Base-by-base conservation (phyloP, 2,329 filamentous ascomycete genomes). In the Daldinia sp. region DNA sequence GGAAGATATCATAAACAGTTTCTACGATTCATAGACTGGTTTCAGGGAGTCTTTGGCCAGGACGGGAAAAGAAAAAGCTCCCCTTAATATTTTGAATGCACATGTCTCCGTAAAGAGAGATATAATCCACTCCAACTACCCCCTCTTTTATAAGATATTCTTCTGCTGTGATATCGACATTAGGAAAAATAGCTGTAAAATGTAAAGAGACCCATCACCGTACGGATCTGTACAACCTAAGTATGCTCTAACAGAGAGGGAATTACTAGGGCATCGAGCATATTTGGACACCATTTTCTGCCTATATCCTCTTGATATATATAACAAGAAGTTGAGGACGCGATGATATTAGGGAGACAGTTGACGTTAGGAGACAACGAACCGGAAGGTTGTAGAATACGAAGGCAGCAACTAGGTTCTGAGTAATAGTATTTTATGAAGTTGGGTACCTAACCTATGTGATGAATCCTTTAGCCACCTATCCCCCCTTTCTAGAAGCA, bases 81-180 rank as follows among this genome's bases (percentile, higher is more conserved):
- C 63, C 60, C 44, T 26, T 60, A 60, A 50, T 66, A 23, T 54
- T 51, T 55, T 18, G 20, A 59, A 54, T 46, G 44, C 28, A 46
- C n/a, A 51, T 42, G 26, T 63, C 66, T 69, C 67, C 60, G 50
- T 55, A 56, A 44, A 59, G 55, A 37, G 63, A 69, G 50, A 69
- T 65, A 55, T 56, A 65, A 63, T 46, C 50, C 35, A 56, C 51
- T 37, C 53, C 41, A 6, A n/a, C 15, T 51, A 7, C 13, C n/a
- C 20, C 7, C 7, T 13, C 1, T 13, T 10, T 50, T 50, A 13
- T 46, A 13, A 6, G 1, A n/a, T 30, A 5, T 30, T 7, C 2
- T 50, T 26, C 13, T 46, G 12, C 20, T 26, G 20, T 26, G 20
- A 48, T 48, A 6, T n/a, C 35, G 12, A 33, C 30, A 33, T 33